A percentile compares a stretch with the other conserved stretches of the same genome.
phyloP scores from a whole-genome alignment of 345 rosid species.

The Syzygium aromaticum region DNA sequence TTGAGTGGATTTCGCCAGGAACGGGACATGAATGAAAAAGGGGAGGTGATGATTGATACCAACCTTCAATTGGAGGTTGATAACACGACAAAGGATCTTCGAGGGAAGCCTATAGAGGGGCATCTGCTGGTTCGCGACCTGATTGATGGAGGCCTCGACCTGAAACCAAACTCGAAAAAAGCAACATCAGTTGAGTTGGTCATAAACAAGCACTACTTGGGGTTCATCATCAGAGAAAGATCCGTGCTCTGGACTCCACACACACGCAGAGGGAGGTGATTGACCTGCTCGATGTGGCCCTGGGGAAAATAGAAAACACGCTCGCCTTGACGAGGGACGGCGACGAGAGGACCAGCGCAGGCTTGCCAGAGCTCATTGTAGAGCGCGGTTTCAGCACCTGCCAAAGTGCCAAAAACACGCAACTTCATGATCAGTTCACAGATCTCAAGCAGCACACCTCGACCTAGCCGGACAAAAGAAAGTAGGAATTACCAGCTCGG shows the following conservation, averaged over 20 bases:
- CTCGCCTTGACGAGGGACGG: slow-evolving; percentile 66
- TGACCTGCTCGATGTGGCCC: slow-evolving; percentile 93
- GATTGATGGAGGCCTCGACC: slow-evolving; percentile 86
- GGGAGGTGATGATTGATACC: background rate
- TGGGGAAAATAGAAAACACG: slow-evolving; percentile 85
- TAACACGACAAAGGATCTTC: slow-evolving; percentile 38
- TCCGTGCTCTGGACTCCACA: background rate
- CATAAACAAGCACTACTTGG: background rate
- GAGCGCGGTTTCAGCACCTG: slow-evolving; percentile 56
- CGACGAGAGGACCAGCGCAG: slow-evolving; percentile 84
- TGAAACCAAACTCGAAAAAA: slow-evolving; percentile 8
- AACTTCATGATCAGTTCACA: background rate
- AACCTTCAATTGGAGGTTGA: background rate
- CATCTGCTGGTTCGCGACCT: slow-evolving; percentile 70
- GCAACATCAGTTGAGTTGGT: background rate
- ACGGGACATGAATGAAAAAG: background rate
- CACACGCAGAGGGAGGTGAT: background rate
- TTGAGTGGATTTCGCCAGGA: background rate
- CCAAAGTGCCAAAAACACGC: background rate
- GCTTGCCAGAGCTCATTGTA: slow-evolving; percentile 91
- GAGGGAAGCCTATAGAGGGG: slow-evolving; percentile 63
- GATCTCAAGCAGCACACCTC: background rate
- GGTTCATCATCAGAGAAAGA: background rate
- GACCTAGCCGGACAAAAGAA: background rate
- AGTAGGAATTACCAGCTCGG: background rate